Evolutionary conservation across 352 stramenopile genomes (phyloP), one percentile per base, ranked within the genome.

Genomic region (Thraustochytrium sp.): DNA sequence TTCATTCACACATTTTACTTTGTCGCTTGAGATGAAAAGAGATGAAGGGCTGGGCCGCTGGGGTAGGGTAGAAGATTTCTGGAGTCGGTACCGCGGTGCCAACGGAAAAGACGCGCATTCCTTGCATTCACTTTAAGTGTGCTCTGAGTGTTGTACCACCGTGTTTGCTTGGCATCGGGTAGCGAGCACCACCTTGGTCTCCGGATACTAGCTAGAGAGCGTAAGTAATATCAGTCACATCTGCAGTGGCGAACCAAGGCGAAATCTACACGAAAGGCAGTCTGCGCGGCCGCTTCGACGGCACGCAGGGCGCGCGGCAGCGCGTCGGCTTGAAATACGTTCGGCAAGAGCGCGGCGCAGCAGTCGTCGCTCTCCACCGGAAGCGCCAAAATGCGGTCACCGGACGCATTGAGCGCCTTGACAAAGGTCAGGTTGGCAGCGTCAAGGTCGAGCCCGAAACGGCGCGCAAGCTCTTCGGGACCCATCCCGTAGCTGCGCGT

Each of bases 391-490:
- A 75, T n/a, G 36, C 31, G 8, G 2, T 8, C 26, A 13, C 63
- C 63, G 11, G 53, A 64, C 11, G 68, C 31, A 26, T 80, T 80
- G 68, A 80, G 8, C 23, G 48, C 23, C 38, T 80, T 80, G 48
- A 80, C 49, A 72, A 80, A 80, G 23, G 68, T 64, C 23, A 55
- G 51, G 2, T 68, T 80, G 5, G 46, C 68, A 11, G 31, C 31
- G 18, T 80, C 42, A 8, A 80, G 51, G 31, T 80, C 42, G 38
- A 80, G 76, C 4, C 36, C 68, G 38, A 80, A 80, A 9, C 53
- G 63, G 13, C 31, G 34, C 23, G 23, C n/a, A 9, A 80, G 46
- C 13, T 44, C 26, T 8, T 80, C 49, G 18, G 31, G 34, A 18
- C 21, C 18, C 31, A 80, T 40, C 11, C 46, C 68, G 53, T 75